Percentiles rank a stretch among this genome's conserved stretches.
These are phyloP conservation scores for Neoboletus brunneissimus DNA, from an alignment of 768 basidiomycete genomes.

Conservation along the genomic window DNA sequence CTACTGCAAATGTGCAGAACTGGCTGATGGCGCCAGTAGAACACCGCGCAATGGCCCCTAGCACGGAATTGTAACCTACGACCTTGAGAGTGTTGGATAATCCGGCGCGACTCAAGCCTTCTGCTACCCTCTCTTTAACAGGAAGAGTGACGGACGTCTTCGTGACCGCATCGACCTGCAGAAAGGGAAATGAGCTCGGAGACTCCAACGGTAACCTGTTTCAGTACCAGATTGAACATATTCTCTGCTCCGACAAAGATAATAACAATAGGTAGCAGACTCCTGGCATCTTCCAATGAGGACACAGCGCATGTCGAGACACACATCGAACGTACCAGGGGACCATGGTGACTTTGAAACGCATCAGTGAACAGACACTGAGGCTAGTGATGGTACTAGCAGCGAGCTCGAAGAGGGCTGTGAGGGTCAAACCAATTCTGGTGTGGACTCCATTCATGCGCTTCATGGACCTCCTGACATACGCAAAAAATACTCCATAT, in stretches of 20 bases:
- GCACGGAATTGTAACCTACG: constrained; percentile 77
- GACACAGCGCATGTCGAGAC: neutral
- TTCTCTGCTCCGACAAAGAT: constrained; percentile 96
- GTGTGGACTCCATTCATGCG: constrained; percentile 86
- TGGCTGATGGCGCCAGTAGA: constrained; percentile 82
- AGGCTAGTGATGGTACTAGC: constrained; percentile 93
- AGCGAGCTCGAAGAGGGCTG: constrained; percentile 86
- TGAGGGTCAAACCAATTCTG: constrained; percentile 86
- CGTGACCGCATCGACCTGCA: constrained; percentile 78
- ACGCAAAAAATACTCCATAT: constrained; percentile 71
- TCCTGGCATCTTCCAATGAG: constrained; percentile 45
- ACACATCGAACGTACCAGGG: constrained; percentile 61
- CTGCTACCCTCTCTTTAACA: constrained; percentile 88
- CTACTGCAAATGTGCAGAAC: constrained; percentile 90
- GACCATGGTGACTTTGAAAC: constrained; percentile 86
- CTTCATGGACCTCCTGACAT: constrained; percentile 73
- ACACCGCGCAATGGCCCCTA: constrained; percentile 72
- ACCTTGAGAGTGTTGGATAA: constrained; percentile 92
- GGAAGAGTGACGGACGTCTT: constrained; percentile 82
- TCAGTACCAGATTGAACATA: constrained; percentile 87
- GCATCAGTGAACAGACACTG: constrained; percentile 87
- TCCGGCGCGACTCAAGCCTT: constrained; percentile 85
- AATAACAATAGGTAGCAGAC: constrained; percentile 88
- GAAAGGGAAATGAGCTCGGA: constrained; percentile 25
- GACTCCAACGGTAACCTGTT: constrained; percentile 3